Conservation (phyloP, 1,139 yeast species). For the Geotrichum klebahnii region DNA sequence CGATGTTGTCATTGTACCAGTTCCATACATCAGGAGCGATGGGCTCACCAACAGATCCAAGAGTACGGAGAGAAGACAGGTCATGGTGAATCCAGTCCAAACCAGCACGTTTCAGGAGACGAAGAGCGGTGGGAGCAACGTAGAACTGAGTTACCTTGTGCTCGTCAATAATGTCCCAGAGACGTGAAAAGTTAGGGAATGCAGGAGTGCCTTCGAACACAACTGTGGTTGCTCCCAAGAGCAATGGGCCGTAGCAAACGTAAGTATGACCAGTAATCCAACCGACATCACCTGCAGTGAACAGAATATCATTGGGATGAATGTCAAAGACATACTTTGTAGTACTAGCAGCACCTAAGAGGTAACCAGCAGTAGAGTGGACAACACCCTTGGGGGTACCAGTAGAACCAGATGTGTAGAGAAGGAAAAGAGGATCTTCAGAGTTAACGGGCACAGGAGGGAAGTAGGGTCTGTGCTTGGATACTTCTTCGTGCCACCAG, state of each 20-base stretch:
- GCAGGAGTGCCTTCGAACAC: constrained; percentile 87
- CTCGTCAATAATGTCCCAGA: constrained; percentile 77
- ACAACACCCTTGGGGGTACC: constrained; percentile 68
- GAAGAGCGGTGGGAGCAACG: constrained; percentile 85
- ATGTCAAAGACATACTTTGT: constrained; percentile 74
- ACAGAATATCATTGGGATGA: constrained; percentile 64
- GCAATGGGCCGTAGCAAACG: constrained; percentile 75
- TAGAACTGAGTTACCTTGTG: constrained; percentile 78
- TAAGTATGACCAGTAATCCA: constrained; percentile 89
- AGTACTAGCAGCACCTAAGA: constrained; percentile 64
- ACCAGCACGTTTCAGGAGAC: constrained; percentile 81
- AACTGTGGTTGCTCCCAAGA: constrained; percentile 74
- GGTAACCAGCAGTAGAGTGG: constrained; percentile 76
- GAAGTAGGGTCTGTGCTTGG: constrained; percentile 59
- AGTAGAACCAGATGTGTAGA: constrained; percentile 66
- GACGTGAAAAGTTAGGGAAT: constrained; percentile 72
- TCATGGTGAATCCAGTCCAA: constrained; percentile 61
- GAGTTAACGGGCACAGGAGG: constrained; percentile 59
- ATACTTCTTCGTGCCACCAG: constrained; percentile 78
- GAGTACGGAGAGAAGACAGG: constrained; percentile 60
- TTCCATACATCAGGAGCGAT: constrained; percentile 92
- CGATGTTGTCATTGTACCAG: constrained; percentile 80
- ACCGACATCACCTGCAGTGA: constrained; percentile 86
- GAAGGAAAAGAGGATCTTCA: constrained; percentile 61
- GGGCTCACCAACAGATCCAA: constrained; percentile 91